Evolutionary conservation across 148 eudicot species (phyloP).

Genomic region (Persicaria tinctoria): DNA sequence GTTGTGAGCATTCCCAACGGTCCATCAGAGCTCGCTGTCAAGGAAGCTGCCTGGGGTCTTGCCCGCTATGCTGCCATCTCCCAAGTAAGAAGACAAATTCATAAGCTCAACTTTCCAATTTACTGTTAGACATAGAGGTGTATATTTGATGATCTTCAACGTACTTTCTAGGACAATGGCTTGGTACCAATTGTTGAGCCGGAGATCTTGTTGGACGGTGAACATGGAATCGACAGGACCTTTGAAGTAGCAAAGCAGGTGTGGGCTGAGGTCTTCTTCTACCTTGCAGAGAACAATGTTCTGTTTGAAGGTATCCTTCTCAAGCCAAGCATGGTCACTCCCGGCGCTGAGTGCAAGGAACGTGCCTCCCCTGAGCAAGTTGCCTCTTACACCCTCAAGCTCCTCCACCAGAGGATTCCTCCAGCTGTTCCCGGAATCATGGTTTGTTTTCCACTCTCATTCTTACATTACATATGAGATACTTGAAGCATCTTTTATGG

Average conservation of each 20-base stretch:
- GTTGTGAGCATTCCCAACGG: slow-evolving; percentile 49
- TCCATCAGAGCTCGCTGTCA: slow-evolving; percentile 42
- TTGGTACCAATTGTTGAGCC: slow-evolving; percentile 55
- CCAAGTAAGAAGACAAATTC: slow-evolving; percentile 36
- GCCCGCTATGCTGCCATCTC: slow-evolving; percentile 49
- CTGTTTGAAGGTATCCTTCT: slow-evolving; percentile 40
- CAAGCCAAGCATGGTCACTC: slow-evolving; percentile 54
- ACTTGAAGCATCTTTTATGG: too few species aligned
- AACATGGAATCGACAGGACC: slow-evolving; percentile 44
- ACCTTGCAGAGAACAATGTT: slow-evolving; percentile 46
- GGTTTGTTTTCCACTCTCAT: slow-evolving; percentile 25
- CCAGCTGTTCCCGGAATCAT: slow-evolving; percentile 53
- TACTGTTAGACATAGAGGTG: too few species aligned
- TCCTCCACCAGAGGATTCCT: slow-evolving; percentile 34
- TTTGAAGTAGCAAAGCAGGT: slow-evolving; percentile 40
- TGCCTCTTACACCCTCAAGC: slow-evolving; percentile 35
- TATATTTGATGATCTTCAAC: too few species aligned
- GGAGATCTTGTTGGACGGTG: slow-evolving; percentile 43
- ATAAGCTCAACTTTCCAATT: too few species aligned
- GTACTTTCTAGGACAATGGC: slow-evolving; percentile 32
- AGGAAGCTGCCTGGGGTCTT: slow-evolving; percentile 48
- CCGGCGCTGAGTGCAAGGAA: slow-evolving; percentile 43
- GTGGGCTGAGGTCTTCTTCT: slow-evolving; percentile 46
- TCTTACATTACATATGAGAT: background rate
- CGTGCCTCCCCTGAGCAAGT: slow-evolving; percentile 34